phyloP scores from a whole-genome alignment of 345 rosid species.

The Syzygium jambos region DNA sequence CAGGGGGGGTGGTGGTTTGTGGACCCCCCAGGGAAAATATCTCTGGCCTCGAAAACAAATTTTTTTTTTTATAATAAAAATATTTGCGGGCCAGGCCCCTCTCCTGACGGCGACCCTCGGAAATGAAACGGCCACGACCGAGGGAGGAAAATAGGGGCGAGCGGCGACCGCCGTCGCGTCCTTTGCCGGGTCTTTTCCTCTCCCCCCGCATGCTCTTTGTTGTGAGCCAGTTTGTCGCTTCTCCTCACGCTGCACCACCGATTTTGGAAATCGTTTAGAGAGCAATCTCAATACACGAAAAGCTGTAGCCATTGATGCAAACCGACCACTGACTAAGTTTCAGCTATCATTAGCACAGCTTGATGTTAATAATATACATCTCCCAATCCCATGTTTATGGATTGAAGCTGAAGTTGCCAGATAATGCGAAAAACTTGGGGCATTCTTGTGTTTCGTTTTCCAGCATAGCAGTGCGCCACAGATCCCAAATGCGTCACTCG shows the following conservation, averaged over 20 bases:
- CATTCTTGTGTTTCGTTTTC: neutral
- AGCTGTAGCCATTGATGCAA: neutral
- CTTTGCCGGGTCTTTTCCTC: neutral
- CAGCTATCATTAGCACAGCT: neutral
- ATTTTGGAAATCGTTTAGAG: neutral
- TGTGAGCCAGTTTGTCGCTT: neutral
- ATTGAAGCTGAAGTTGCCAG: neutral
- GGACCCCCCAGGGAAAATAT: too few species aligned
- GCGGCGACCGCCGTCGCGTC: neutral
- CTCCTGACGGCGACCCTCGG: neutral
- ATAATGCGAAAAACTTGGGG: neutral
- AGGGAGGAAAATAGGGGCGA: neutral
- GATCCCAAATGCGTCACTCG: constrained; percentile 3
- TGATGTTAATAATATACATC: neutral
- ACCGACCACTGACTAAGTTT: neutral
- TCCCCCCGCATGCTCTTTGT: neutral
- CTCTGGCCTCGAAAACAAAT: neutral
- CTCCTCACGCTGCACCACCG: too few species aligned
- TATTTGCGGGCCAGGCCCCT: too few species aligned
- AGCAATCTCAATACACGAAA: neutral
- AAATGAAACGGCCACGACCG: neutral
- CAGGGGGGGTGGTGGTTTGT: too few species aligned
- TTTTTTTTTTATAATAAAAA: too few species aligned
- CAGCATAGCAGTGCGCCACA: neutral
- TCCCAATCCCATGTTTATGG: neutral